A percentile compares a stretch with the other conserved stretches of the same genome.
Evolutionary conservation across 352 stramenopile genomes (phyloP).

Genomic region (Salisapilia sapeloensis): DNA sequence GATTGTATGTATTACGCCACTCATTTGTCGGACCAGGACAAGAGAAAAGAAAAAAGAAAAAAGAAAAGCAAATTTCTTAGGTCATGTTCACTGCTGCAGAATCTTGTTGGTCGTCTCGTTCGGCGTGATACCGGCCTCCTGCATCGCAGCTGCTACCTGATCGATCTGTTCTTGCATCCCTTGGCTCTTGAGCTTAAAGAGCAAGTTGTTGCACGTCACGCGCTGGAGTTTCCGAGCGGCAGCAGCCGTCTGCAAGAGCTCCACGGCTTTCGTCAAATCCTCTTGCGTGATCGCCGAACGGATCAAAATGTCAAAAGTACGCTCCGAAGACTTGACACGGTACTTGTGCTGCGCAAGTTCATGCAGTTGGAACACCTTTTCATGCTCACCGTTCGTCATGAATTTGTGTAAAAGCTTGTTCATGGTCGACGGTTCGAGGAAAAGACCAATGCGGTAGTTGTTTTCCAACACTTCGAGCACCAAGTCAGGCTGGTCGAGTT

Average conservation of each 20-base stretch:
- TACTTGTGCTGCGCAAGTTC: conserved; percentile 64
- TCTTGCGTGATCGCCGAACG: conserved; percentile 57
- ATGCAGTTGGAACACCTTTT: conserved; percentile 64
- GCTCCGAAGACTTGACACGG: conserved; percentile 68
- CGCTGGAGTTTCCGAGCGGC: conserved; percentile 58
- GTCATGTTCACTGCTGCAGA: conserved; percentile 59
- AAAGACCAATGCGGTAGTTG: conserved; percentile 73
- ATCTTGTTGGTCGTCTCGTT: conserved; percentile 79
- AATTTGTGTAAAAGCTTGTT: conserved; percentile 78
- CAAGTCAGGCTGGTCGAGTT: conserved; percentile 50
- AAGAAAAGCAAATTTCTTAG: no score
- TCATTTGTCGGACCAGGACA: no score
- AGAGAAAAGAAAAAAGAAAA: no score
- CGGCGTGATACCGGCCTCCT: conserved; percentile 50
- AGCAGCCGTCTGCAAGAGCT: conserved; percentile 49
- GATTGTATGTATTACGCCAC: no score
- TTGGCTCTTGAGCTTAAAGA: conserved; percentile 76
- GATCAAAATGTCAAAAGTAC: conserved; percentile 75
- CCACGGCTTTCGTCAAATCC: conserved; percentile 55
- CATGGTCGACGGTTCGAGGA: conserved; percentile 60
- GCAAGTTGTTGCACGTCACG: conserved; percentile 76
- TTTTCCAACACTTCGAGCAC: conserved; percentile 61
- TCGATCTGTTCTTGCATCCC: conserved; percentile 57
- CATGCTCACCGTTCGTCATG: conserved; percentile 55
- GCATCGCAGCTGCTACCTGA: conserved; percentile 62